Conservation (phyloP, 345 rosid species). For the Eucalyptus cloeziana region DNA sequence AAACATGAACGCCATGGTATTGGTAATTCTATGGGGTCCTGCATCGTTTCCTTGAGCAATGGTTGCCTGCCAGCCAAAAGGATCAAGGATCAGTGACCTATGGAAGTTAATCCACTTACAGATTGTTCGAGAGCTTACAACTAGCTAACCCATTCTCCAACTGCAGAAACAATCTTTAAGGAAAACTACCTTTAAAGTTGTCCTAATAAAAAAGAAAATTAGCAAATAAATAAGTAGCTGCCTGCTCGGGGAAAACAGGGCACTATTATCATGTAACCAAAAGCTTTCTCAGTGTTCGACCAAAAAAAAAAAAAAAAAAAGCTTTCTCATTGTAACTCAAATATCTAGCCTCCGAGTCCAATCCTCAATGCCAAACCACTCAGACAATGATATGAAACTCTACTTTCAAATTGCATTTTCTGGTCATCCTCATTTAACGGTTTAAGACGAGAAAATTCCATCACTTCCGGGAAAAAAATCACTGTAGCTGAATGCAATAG, state of each 20-base stretch:
- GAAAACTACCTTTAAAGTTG: not conserved
- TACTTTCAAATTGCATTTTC: not conserved
- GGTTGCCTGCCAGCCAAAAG: conserved; percentile 38
- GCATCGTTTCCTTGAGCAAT: conserved; percentile 47
- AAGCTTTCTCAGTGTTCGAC: not conserved
- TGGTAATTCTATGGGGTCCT: conserved; percentile 47
- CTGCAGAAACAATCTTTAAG: not conserved
- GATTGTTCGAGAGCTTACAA: not conserved
- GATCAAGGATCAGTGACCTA: not conserved
- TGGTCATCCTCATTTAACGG: not conserved
- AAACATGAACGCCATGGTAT: conserved; percentile 96
- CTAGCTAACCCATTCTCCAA: not conserved
- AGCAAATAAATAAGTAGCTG: not conserved
- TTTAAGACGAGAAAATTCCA: not conserved
- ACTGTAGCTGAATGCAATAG: not conserved
- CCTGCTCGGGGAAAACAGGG: not conserved
- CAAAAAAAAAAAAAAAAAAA: too few species aligned
- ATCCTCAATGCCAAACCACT: not conserved
- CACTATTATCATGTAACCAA: not conserved
- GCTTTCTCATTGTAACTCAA: not conserved
- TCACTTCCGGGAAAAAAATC: not conserved
- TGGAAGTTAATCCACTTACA: not conserved
- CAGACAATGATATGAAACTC: not conserved
- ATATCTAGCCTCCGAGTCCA: not conserved
- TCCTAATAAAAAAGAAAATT: not conserved